These are phyloP conservation scores for Pseudogymnoascus sp. DNA, from an alignment of 2,329 filamentous ascomycete genomes.

Conservation along the genomic window DNA sequence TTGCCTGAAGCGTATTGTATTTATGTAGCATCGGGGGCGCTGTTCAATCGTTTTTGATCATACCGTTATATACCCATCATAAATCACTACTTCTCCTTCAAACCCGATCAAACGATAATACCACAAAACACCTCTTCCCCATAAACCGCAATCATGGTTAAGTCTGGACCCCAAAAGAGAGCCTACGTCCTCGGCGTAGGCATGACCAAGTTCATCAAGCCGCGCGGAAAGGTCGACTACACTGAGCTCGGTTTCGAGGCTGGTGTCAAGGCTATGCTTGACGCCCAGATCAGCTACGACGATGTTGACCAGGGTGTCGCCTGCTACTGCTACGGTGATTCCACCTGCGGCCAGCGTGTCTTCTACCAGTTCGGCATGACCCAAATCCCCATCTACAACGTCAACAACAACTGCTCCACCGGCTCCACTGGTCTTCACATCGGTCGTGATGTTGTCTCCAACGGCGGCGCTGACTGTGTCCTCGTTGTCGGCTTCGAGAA, in stretches of 20 bases:
- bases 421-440: constrained; percentile 87
- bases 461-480: constrained; percentile 79
- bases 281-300: constrained; percentile 90
- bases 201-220: constrained; percentile 99
- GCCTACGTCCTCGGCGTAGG: constrained; percentile 92
- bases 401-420: constrained; percentile 98
- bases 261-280: constrained; percentile 75
- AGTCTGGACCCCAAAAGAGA: neutral
- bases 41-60: neutral
- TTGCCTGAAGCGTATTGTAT: neutral
- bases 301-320: constrained; percentile 90
- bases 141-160: constrained; percentile 4
- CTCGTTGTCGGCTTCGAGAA: constrained; percentile 95
- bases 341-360: constrained; percentile 87
- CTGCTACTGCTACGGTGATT: constrained; percentile 98
- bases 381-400: constrained; percentile 90
- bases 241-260: constrained; percentile 91
- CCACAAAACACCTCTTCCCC: neutral
- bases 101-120: neutral
- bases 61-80: neutral
- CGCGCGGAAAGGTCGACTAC: constrained; percentile 87
- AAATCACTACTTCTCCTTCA: neutral
- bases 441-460: constrained; percentile 68
- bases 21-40: neutral
- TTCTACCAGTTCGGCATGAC: constrained; percentile 99